A percentile compares a stretch with the other conserved stretches of the same genome.
These are phyloP conservation scores for Diaporthe capsici DNA, from an alignment of 2,329 filamentous ascomycete species.

Conservation along the genomic window DNA sequence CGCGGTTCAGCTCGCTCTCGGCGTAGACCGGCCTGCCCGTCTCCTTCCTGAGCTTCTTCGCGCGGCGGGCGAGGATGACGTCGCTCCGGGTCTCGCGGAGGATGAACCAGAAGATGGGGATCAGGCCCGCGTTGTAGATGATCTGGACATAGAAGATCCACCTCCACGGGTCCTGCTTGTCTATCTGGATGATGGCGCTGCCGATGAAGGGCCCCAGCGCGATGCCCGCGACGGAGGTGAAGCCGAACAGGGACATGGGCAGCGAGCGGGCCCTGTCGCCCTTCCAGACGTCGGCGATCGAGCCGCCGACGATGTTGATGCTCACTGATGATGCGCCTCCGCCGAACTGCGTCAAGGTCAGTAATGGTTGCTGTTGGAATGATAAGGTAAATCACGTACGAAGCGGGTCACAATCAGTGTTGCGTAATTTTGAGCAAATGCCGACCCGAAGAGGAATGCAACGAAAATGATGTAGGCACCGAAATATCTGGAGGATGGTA, in stretches of 20 bases:
- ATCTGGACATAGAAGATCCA: constrained; percentile 78
- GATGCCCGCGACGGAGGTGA: constrained; percentile 39
- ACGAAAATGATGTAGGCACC: constrained; percentile 40
- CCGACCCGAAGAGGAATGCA: constrained; percentile 37
- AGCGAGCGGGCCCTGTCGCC: constrained; percentile 38
- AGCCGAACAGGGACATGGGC: constrained; percentile 39
- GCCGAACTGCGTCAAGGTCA: constrained; percentile 20
- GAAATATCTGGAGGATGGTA: constrained; percentile 13
- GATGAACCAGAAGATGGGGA: constrained; percentile 66
- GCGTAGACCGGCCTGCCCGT: constrained; percentile 36
- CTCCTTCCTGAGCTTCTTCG: constrained; percentile 66
- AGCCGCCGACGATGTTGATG: constrained; percentile 39
- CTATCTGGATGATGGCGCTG: constrained; percentile 36
- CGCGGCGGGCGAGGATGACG: constrained; percentile 74
- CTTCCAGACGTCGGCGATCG: constrained; percentile 40
- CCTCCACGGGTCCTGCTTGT: constrained; percentile 32
- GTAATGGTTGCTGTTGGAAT: background rate
- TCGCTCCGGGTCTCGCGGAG: constrained; percentile 79
- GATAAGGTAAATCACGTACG: constrained; percentile 1
- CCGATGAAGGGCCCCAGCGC: constrained; percentile 37
- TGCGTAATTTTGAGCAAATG: constrained; percentile 38
- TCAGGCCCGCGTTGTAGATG: constrained; percentile 54
- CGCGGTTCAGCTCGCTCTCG: constrained; percentile 38
- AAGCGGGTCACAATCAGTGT: constrained; percentile 36
- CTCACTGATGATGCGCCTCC: constrained; percentile 38